Evolutionary conservation across 164 flowering plant species (phyloP), one percentile per base, ranked within the genome.

Genomic region (Annona squamosa): DNA sequence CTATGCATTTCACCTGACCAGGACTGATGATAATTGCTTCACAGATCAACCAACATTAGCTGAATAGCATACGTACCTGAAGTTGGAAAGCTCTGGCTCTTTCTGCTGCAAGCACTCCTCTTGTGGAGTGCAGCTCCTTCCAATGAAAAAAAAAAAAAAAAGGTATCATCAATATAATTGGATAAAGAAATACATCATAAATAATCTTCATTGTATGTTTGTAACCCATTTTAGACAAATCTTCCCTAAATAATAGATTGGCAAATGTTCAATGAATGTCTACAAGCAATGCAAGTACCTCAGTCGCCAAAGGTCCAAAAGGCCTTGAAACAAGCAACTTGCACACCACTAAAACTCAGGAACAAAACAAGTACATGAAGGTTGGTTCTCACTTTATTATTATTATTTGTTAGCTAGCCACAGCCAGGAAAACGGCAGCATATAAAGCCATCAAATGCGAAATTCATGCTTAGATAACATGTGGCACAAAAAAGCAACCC

Each of bases 91-190:
- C 97, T 81, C 99, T 84, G 70, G 92, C 89, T 72, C 98, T 84
- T 85, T 95, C 99, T 72, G 93, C 97, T 26, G 92, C 88, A 66
- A 95, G 93, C 52, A 95, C 92, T 75, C 97, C 98, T 82, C 98
- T 86, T 18, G 98, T 91, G n/a, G 99, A 91, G 78, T 93, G 97
- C 80, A 95, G 86, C 85, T 95, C 99, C 99, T 95, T 75, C 76
- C 82, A 52, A 9, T 66, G 3, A 66, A 52, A 66, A n/a, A 42
- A 63, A 0, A 46, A 43, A 46, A 10, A 44, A 66, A 4, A 7
- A 43, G 2, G 5, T 1, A 66, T 4, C 56, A 52, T 5, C 12
- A 70, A 47, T 70, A 65, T 10, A 10, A 52, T 9, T 5, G 13
- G 10, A 52, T 7, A 52, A 16, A 52, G 13, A 52, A 52, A 52